phyloP scores from a whole-genome alignment of 2,329 filamentous ascomycete genomes.

The Blumeria hordei region DNA sequence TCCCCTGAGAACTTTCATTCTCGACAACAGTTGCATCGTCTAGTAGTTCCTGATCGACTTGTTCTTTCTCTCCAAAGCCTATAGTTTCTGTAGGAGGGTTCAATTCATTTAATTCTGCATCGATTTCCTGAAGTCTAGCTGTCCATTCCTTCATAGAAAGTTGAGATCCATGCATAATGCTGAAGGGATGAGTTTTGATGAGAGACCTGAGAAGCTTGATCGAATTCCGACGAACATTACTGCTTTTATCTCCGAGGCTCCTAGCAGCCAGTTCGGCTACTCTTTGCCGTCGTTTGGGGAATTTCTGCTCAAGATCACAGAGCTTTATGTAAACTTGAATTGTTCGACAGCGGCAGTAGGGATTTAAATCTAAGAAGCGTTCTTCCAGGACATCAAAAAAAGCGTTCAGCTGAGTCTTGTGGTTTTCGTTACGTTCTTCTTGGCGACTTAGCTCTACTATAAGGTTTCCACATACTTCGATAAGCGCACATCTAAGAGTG shows the following conservation, averaged over 20 bases:
- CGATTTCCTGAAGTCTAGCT: slow-evolving; percentile 55
- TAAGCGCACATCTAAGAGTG: slow-evolving; percentile 74
- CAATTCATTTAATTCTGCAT: slow-evolving; percentile 57
- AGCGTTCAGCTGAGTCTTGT: slow-evolving; percentile 83
- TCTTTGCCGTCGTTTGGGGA: slow-evolving; percentile 71
- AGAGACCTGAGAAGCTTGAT: slow-evolving; percentile 76
- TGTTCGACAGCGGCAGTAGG: slow-evolving; percentile 75
- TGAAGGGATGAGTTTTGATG: slow-evolving; percentile 86
- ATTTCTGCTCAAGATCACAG: slow-evolving; percentile 88
- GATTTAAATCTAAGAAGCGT: slow-evolving; percentile 86
- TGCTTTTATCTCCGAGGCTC: slow-evolving; percentile 93
- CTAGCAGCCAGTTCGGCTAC: slow-evolving; percentile 69
- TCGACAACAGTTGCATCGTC: slow-evolving; percentile 74
- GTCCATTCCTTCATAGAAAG: slow-evolving; percentile 72
- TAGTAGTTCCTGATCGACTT: slow-evolving; percentile 53
- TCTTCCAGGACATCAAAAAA: slow-evolving; percentile 96
- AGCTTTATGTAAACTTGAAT: slow-evolving; percentile 86
- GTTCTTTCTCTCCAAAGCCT: slow-evolving; percentile 43
- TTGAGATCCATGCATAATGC: slow-evolving; percentile 70
- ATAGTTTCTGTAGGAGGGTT: slow-evolving; percentile 53
- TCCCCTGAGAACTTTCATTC: slow-evolving; percentile 37
- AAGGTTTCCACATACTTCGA: slow-evolving; percentile 93
- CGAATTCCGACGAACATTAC: slow-evolving; percentile 83
- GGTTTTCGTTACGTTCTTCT: slow-evolving; percentile 74
- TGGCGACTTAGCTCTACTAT: slow-evolving; percentile 75